Evolutionary conservation across 2,329 filamentous ascomycete species (phyloP), one percentile per base, ranked within the genome.

Genomic region (Botryosphaeria agaves): DNA sequence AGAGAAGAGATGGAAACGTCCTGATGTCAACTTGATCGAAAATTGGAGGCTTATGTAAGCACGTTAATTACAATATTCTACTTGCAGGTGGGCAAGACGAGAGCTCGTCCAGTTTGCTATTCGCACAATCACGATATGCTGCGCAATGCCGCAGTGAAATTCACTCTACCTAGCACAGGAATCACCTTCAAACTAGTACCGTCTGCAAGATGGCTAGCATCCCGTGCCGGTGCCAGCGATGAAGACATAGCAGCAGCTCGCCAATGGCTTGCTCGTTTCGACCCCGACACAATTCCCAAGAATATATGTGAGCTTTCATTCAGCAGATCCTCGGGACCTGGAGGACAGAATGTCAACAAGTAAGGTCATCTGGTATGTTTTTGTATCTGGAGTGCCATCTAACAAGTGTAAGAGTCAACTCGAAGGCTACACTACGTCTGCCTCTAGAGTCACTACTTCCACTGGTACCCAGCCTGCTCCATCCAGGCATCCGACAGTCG

Each of bases 331-430:
- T 72, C 69, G 31, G 72, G 72, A 3, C 72, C 72, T 12, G 72
- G 72, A 30, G 72, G 72, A 7, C 72, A 76, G 48, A 76, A 76
- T 53, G 72, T 76, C 33, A 76, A 76, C 52, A 76, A 76, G 72
- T 76, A 51, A 39, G 58, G 45, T 31, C n/a, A n/a, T n/a, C n/a
- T n/a, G n/a, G 30, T 34, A 34, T 37, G 32, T 19, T 29, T 23
- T 11, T 20, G 8, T n/a, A 7, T 12, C 3, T 21, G n/a, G 26
- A 11, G 5, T 23, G 19, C 18, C 19, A 7, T 18, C 9, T 18
- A 19, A 31, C n/a, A 20, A 28, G 28, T 21, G 5, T 9, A 18
- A 76, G 72, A 58, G 66, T 74, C 38, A 74, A 71, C 45, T 72
- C 72, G 20, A 76, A 76, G 55, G 71, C 70, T 33, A 75, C 70